Evolutionary conservation across 2,329 filamentous ascomycete species (phyloP), one percentile per base, ranked within the genome.

Genomic region (Botrytis fragariae): DNA sequence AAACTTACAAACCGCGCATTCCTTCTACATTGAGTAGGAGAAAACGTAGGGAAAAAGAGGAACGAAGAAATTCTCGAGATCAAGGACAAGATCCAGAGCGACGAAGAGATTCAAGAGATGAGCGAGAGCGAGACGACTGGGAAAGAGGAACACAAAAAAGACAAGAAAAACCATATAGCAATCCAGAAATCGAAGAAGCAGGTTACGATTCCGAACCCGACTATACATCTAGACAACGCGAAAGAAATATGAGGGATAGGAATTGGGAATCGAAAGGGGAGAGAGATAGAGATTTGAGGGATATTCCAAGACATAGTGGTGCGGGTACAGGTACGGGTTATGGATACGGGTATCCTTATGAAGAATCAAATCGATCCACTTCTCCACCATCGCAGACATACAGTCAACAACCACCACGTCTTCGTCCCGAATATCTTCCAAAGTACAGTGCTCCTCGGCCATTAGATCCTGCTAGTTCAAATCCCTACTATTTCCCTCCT

Each of bases 1-100:
- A 59, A 59, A 72, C 78, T 16, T 79, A 78, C 61, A 74, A 75
- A 22, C 76, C 76, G 1, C 77, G 72, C n/a, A 68, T 74, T 14
- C 62, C 45, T 20, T 59, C 60, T 10, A 72, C 42, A 44, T 35
- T 10, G 10, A 51, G 62, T 22, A 51, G 57, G 14, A 63, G 63
- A 42, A 63, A 57, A 18, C 57, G 71, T 18, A 57, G 59, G 10
- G 45, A 68, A 39, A 29, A n/a, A 35, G 25, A 59, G 12, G 70
- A 60, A 60, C 48, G 48, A 12, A 37, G 35, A n/a, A 54, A 57
- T 42, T 68, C 65, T 42, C 45, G 25, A 39, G 25, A 54, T 9
- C 64, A 68, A 18, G 48, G 32, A 20, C 22, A 29, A 39, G 16
- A 57, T 39, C 35, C 12, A 42, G 25, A 68, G 16, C 25, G 51